phyloP scores from a whole-genome alignment of 2,329 filamentous ascomycete genomes.

The Colletotrichum sp. region DNA sequence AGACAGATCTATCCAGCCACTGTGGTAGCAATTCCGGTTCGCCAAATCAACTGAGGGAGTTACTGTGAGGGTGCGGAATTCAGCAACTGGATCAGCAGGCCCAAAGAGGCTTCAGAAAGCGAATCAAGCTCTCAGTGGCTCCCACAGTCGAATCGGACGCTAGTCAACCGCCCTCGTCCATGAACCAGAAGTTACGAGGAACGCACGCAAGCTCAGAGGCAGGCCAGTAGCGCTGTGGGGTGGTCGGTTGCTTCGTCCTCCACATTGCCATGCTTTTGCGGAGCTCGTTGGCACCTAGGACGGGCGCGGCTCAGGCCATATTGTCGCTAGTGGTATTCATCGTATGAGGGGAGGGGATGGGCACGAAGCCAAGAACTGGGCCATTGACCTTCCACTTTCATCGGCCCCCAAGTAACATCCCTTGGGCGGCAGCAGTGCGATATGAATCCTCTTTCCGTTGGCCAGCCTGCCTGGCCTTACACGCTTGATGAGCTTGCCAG shows the following conservation, averaged over 20 bases:
- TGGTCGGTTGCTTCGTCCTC: neutral
- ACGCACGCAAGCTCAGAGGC: neutral
- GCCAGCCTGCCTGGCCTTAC: neutral
- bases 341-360: constrained; percentile 9
- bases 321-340: neutral
- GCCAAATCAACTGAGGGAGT: neutral
- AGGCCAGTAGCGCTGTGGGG: neutral
- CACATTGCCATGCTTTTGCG: constrained; percentile 18
- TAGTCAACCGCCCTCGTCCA: constrained; percentile 10
- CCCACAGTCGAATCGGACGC: constrained; percentile 13
- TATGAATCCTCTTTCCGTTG: neutral
- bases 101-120: constrained; percentile 24
- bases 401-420: constrained; percentile 22
- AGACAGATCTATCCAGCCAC: neutral
- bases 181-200: constrained; percentile 2
- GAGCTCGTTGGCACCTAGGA: constrained; percentile 9
- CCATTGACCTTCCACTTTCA: constrained; percentile 15
- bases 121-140: constrained; percentile 22
- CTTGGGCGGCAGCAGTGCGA: constrained; percentile 1
- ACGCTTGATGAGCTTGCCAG: neutral
- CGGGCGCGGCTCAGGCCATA: constrained; percentile 18
- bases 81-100: neutral
- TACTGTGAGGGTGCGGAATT: constrained; percentile 4
- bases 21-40: neutral
- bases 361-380: constrained; percentile 4